Evolutionary conservation across 345 rosid genomes (phyloP).

Genomic region (Draba incana): DNA sequence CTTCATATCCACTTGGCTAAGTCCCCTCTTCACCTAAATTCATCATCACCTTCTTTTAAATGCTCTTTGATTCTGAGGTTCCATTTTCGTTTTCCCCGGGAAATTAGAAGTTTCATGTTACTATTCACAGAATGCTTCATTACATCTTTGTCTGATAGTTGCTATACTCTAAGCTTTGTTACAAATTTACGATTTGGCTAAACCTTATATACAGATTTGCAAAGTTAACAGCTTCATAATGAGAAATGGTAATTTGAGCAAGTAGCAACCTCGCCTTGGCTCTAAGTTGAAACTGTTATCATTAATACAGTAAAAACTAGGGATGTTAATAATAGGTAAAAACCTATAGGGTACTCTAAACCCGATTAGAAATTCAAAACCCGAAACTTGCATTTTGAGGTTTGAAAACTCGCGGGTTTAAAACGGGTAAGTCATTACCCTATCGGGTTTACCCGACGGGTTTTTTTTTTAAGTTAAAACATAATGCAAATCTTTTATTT

Average conservation of each 20-base stretch:
- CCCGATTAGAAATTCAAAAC: too few species aligned
- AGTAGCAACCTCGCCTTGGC: neutral
- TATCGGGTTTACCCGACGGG: too few species aligned
- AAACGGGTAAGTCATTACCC: too few species aligned
- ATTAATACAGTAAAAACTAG: too few species aligned
- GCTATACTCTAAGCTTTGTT: conserved; percentile 7
- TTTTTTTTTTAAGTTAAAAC: too few species aligned
- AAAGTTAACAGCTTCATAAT: neutral
- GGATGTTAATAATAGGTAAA: too few species aligned
- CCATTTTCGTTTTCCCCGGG: conserved; percentile 6
- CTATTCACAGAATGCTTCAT: conserved; percentile 13
- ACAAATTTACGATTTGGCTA: conserved; percentile 2
- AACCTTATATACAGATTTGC: conserved; percentile 6
- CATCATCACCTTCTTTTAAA: conserved; percentile 23
- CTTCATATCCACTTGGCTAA: conserved; percentile 74
- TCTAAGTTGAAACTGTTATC: neutral
- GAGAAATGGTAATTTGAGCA: neutral
- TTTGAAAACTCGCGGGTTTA: too few species aligned
- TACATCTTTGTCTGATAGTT: conserved; percentile 18
- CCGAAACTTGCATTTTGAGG: too few species aligned
- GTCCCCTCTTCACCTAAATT: conserved; percentile 70
- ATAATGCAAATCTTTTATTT: too few species aligned
- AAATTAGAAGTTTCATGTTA: conserved; percentile 14
- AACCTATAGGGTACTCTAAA: too few species aligned
- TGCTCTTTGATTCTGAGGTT: conserved; percentile 19